phyloP scores from a whole-genome alignment of 2,329 filamentous ascomycete species.

The Pseudogymnoascus sp. region DNA sequence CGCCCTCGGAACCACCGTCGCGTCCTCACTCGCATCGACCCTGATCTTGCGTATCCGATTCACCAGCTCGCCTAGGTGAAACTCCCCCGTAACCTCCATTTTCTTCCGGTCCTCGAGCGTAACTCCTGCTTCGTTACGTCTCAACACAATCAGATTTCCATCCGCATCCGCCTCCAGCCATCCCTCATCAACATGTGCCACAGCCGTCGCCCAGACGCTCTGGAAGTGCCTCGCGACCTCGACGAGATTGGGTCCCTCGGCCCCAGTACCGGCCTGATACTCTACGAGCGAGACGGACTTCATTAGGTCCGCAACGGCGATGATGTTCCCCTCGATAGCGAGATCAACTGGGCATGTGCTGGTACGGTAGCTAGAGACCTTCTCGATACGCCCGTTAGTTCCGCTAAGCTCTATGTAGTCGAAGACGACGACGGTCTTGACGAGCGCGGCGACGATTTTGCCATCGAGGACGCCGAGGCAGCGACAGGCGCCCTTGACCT shows the following conservation, averaged over 20 bases:
- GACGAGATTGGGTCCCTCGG: slow-evolving; percentile 52
- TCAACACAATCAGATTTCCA: slow-evolving; percentile 78
- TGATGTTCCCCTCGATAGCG: slow-evolving; percentile 62
- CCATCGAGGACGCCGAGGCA: slow-evolving; percentile 67
- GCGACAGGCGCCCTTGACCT: slow-evolving; percentile 72
- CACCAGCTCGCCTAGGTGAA: slow-evolving; percentile 85
- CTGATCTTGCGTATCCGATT: slow-evolving; percentile 75
- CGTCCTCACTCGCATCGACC: slow-evolving; percentile 54
- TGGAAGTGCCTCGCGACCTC: slow-evolving; percentile 77
- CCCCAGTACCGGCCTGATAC: slow-evolving; percentile 51
- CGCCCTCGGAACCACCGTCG: slow-evolving; percentile 69
- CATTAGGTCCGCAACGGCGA: slow-evolving; percentile 87
- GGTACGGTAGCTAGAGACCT: slow-evolving; percentile 68
- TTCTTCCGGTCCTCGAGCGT: slow-evolving; percentile 64
- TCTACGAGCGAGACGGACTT: slow-evolving; percentile 79
- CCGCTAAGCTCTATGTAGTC: slow-evolving; percentile 48
- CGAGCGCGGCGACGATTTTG: slow-evolving; percentile 76
- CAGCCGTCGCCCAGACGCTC: slow-evolving; percentile 72
- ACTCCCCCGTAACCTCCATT: slow-evolving; percentile 68
- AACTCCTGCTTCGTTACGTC: slow-evolving; percentile 62
- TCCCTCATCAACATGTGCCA: slow-evolving; percentile 63
- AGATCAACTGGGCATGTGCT: slow-evolving; percentile 79
- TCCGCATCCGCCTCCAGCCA: slow-evolving; percentile 82
- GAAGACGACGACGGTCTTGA: slow-evolving; percentile 69
- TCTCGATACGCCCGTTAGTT: slow-evolving; percentile 52